Conservation (phyloP, 192 early-diverging fungal species). For the Coemansia sp. region DNA sequence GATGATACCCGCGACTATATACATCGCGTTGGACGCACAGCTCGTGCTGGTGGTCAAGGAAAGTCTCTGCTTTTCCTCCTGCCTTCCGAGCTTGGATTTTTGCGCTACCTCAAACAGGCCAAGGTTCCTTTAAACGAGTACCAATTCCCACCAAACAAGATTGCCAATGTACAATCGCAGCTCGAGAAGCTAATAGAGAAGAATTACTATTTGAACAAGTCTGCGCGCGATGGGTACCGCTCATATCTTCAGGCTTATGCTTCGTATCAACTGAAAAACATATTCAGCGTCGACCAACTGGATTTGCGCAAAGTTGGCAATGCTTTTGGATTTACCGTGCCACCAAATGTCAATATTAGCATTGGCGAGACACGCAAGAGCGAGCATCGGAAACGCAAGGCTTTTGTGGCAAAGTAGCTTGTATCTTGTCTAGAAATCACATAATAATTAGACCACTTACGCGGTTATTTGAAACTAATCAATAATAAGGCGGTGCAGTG, state of each 20-base stretch:
- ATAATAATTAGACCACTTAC: not conserved
- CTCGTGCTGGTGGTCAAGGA: conserved; percentile 85
- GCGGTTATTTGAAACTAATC: not conserved
- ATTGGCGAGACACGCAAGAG: conserved; percentile 48
- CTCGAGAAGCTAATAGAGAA: conserved; percentile 96
- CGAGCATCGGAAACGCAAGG: conserved; percentile 54
- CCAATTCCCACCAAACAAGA: conserved; percentile 92
- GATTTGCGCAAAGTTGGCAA: conserved; percentile 90
- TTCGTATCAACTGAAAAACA: conserved; percentile 92
- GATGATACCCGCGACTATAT: conserved; percentile 99
- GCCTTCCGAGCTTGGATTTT: conserved; percentile 90
- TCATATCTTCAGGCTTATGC: conserved; percentile 96
- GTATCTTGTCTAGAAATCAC: not conserved
- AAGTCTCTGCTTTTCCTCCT: conserved; percentile 94
- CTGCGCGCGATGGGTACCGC: conserved; percentile 93
- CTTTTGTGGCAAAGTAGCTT: conserved; percentile 28
- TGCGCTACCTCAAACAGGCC: conserved; percentile 96
- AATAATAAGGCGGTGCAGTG: not conserved
- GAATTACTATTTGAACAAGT: conserved; percentile 97
- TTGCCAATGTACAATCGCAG: conserved; percentile 94
- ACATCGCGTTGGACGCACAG: conserved; percentile 94
- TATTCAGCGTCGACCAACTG: conserved; percentile 88
- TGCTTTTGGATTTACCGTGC: conserved; percentile 94
- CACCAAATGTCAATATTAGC: conserved; percentile 85
- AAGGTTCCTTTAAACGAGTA: conserved; percentile 99